Base-by-base conservation (phyloP, 148 eudicot species). In the Camellia sinensis region DNA sequence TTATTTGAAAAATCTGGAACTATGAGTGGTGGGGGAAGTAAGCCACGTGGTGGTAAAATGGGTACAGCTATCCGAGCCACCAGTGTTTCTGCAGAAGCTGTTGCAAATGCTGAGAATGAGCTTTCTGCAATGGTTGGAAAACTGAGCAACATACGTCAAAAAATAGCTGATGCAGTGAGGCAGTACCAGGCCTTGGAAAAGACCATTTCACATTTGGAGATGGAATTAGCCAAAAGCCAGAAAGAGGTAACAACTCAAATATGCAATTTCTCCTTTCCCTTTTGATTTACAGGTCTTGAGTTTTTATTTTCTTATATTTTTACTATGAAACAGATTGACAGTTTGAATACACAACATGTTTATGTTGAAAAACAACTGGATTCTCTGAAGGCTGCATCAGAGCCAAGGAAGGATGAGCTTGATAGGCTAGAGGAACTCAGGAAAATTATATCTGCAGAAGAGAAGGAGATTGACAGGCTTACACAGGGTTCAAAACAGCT, bases 31-130 rank as follows among this genome's bases (percentile, higher is more conserved):
- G 99, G 99, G 40, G 99, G 99, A 40, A 78, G 80, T 82, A 92
- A 90, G 82, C 99, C 99, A 72, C 95, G 99, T 19, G 99, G 99
- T 71, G 99, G 99, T 72, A 97, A 91, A 83, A 97, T 97, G 97
- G 98, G 97, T 54, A 89, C 94, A 45, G 90, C 98, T 53, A 89
- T 97, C 80, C 94, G 94, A 75, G 95, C 92, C 48, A 85, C 90
- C 52, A 90, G 93, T 84, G 93, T 97, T 79, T 94, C 99, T 67
- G 80, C 89, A 71, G 99, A 97, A 82, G 92, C 92, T 45, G 82
- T 97, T 71, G 87, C 88, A 67, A 82, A 83, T 80, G 99, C 98
- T 74, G 95, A 97, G 80, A 89, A 84, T 67, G 92, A 89, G 80
- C 94, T 94, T 12, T 77, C 92, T 10, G 77, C 41, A 37, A 78